Evolutionary conservation across 805 yeast genomes (phyloP).

Genomic region (Yarrowia divulgata): DNA sequence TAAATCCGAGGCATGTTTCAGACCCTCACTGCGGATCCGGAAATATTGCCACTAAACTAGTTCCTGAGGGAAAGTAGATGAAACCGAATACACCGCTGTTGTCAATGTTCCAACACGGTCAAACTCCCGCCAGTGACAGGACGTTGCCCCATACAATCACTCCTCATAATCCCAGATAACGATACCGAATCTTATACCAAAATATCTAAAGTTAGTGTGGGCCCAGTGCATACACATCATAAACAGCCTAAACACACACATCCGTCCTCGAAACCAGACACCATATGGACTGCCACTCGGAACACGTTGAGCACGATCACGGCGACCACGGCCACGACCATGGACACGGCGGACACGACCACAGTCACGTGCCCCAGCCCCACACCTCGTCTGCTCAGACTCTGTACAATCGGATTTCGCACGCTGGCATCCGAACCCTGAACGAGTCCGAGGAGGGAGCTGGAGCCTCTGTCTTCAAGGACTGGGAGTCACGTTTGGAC

Average conservation of each 20-base stretch:
- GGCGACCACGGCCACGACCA: conserved; percentile 52
- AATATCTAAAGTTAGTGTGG: conserved; percentile 20
- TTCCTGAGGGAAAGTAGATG: too few relatives aligned
- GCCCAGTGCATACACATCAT: conserved; percentile 4
- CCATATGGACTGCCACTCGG: conserved; percentile 31
- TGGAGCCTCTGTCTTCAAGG: conserved; percentile 63
- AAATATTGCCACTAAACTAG: background rate
- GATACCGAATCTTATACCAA: conserved; percentile 32
- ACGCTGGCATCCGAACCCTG: conserved; percentile 65
- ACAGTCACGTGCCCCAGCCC: conserved; percentile 72
- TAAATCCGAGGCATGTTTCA: background rate
- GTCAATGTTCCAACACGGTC: too few relatives aligned
- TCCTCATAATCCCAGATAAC: conserved; percentile 13
- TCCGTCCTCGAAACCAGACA: background rate
- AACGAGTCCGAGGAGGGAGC: conserved; percentile 64
- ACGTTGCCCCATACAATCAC: background rate
- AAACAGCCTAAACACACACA: conserved; percentile 2
- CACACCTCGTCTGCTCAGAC: conserved; percentile 66
- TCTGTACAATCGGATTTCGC: conserved; percentile 65
- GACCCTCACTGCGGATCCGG: too few relatives aligned
- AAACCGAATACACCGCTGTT: too few relatives aligned
- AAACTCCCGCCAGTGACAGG: too few relatives aligned
- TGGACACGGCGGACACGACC: conserved; percentile 47
- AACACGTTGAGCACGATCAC: conserved; percentile 34
- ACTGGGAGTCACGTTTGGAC: conserved; percentile 58